Base-by-base conservation (phyloP, 805 yeast species). In the Candida piceae region DNA sequence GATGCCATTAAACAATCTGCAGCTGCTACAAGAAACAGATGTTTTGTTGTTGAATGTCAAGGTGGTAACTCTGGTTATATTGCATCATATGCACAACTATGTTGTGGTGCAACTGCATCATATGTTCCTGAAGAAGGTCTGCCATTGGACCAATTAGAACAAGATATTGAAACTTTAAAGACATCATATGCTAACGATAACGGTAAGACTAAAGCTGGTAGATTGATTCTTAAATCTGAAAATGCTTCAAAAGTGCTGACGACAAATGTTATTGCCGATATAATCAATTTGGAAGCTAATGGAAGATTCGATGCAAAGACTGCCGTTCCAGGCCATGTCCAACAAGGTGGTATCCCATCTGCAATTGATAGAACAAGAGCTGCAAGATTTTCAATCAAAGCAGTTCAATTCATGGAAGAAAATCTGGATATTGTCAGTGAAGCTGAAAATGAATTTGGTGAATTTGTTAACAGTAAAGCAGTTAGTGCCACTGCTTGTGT, bases 291-390 rank as follows among this genome's bases (percentile, higher is more conserved):
- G 46, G 78, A 78, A 42, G 74, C 80, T 20, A 63, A 71, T 16
- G 80, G 82, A 23, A 69, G 76, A 50, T 84, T 81, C 48, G 90
- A 84, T 50, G 78, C 86, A 16, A 78, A 80, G 58, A 77, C 89
- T 6, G 93, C 93, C 10, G 70, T 80, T 38, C 94, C 94, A 17
- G 93, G 94, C 16, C 94, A 84, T 55, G 89, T 84, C 22, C 93
- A 84, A 63, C 94, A 84, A 58, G 94, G 94, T 55, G 80, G 79
- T 35, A 63, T 76, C 21, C 93, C 94, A 39, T 74, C 86, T 1
- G 74, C 89, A 22, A 80, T 81, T 58, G 94, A 84, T 58, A 69
- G 94, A 64, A 78, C 83, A 2, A 69, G 78, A 51, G 89, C 86
- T 6, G 76, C 83, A 3, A 73, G 86, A 55, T 76, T 79, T 44